Evolutionary conservation across 768 basidiomycete species (phyloP).

Genomic region (Pulveroboletus sp.): DNA sequence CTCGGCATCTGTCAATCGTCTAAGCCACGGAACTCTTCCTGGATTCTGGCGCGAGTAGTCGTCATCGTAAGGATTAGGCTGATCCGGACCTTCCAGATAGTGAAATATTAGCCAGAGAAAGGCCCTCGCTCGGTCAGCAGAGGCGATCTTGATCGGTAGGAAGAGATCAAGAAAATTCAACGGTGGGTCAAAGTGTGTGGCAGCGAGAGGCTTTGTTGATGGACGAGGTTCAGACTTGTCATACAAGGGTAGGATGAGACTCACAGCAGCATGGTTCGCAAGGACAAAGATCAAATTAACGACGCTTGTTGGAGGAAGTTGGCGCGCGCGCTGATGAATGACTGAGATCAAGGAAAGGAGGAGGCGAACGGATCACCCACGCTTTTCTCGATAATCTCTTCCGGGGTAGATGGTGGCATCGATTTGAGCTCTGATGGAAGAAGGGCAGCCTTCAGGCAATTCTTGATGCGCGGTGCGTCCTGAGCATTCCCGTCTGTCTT

Average conservation of each 20-base stretch:
- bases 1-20: constrained; percentile 54
- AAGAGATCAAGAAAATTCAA: constrained; percentile 85
- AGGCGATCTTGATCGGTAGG: constrained; percentile 70
- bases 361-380: constrained; percentile 39
- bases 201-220: constrained; percentile 49
- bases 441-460: constrained; percentile 79
- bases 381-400: constrained; percentile 65
- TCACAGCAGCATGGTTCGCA: constrained; percentile 72
- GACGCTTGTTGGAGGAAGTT: constrained; percentile 78
- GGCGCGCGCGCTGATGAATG: constrained; percentile 47
- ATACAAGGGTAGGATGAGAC: constrained; percentile 21
- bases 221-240: constrained; percentile 9
- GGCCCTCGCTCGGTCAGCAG: constrained; percentile 68
- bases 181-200: constrained; percentile 69
- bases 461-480: constrained; percentile 90
- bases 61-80: constrained; percentile 75
- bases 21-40: constrained; percentile 64
- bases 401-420: constrained; percentile 68
- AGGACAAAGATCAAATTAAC: constrained; percentile 86
- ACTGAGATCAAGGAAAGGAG: constrained; percentile 1
- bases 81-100: constrained; percentile 67
- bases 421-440: constrained; percentile 66
- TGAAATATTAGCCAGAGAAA: constrained; percentile 85
- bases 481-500: constrained; percentile 86
- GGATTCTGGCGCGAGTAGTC: constrained; percentile 54